A percentile compares a stretch with the other conserved stretches of the same genome.
phyloP scores from a whole-genome alignment of 1,284 basidiomycete genomes.

The Coniferiporia weirii region DNA sequence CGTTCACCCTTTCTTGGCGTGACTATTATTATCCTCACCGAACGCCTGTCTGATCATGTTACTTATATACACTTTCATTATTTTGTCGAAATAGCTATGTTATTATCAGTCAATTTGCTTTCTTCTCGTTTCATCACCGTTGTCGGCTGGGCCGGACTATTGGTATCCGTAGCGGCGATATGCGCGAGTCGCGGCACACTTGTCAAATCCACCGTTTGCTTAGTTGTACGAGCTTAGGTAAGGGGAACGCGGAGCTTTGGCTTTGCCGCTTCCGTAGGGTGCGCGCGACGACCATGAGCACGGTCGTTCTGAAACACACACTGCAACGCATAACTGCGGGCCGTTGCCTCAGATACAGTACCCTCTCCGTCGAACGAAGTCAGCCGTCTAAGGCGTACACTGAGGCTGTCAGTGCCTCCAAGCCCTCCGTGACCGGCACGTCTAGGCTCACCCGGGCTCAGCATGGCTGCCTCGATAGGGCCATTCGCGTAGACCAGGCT shows the following conservation, averaged over 20 bases:
- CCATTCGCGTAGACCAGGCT: slow-evolving; percentile 85
- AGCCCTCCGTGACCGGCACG: neutral
- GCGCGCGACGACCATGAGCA: neutral
- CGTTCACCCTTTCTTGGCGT: neutral
- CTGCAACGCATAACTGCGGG: neutral
- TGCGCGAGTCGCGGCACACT: too few relatives aligned
- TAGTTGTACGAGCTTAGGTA: too few relatives aligned
- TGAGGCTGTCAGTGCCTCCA: neutral
- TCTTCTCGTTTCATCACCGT: too few relatives aligned
- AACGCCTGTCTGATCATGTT: neutral
- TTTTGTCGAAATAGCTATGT: neutral
- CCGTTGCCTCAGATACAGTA: neutral
- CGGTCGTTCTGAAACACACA: neutral
- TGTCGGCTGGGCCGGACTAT: neutral
- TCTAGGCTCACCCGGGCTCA: slow-evolving; percentile 4
- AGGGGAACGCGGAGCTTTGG: too few relatives aligned
- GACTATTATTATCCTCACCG: neutral
- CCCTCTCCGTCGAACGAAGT: neutral
- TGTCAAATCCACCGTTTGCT: too few relatives aligned
- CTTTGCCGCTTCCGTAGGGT: too few relatives aligned
- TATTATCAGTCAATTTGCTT: neutral
- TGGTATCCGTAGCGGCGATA: too few relatives aligned
- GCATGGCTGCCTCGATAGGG: slow-evolving; percentile 42
- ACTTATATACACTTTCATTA: slow-evolving; percentile 2
- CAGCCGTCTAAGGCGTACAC: slow-evolving; percentile 14